Evolutionary conservation across 148 eudicot genomes (phyloP).

Genomic region (Dianthus caryophyllus): DNA sequence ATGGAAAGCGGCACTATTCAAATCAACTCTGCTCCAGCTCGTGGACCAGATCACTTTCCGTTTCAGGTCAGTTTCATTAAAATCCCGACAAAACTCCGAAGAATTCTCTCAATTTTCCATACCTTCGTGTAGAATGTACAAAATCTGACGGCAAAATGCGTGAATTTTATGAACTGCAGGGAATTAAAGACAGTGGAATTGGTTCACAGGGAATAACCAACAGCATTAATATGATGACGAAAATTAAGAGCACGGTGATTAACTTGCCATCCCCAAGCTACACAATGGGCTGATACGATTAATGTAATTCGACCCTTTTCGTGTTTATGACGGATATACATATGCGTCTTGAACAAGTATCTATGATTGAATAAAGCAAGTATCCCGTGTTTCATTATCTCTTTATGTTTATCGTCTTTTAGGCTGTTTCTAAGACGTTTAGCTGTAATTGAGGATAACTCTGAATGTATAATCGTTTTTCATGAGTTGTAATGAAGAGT

Average conservation of each 20-base stretch:
- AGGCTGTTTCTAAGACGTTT: conserved; percentile 9
- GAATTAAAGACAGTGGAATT: conserved; percentile 93
- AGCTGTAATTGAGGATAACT: background rate
- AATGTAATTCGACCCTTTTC: too few relatives aligned
- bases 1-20: conserved; percentile 98
- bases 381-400: background rate
- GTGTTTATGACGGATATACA: too few relatives aligned
- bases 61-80: conserved; percentile 56
- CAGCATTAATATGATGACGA: conserved; percentile 96
- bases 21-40: conserved; percentile 97
- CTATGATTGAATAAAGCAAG: conserved; percentile 25
- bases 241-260: conserved; percentile 92
- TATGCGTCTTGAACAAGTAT: too few relatives aligned
- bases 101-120: background rate
- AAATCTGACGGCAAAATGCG: background rate
- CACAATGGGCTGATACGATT: conserved; percentile 78
- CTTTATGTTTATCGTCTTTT: conserved; percentile 12
- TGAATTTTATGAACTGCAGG: conserved; percentile 40
- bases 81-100: background rate
- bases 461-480: background rate
- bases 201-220: conserved; percentile 96
- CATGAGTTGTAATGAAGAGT: background rate
- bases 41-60: conserved; percentile 98
- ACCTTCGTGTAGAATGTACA: background rate
- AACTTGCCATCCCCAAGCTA: conserved; percentile 87